Evolutionary conservation across 352 stramenopile species (phyloP).

Genomic region (Globisporangium carolinianum): DNA sequence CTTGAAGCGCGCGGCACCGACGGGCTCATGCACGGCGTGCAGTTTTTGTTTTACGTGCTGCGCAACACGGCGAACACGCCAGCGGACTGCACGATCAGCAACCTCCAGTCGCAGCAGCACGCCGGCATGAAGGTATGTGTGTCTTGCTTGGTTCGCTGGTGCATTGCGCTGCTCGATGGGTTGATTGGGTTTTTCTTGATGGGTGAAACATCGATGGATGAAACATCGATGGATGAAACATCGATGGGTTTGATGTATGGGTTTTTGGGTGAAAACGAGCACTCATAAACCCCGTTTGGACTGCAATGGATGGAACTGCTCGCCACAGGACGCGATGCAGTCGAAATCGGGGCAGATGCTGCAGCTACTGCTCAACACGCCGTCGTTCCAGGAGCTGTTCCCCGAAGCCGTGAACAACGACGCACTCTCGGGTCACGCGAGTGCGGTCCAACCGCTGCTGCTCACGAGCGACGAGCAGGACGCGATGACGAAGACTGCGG

Average conservation of each 20-base stretch:
- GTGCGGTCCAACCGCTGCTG: slow-evolving; percentile 38
- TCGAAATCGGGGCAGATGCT: slow-evolving; percentile 84
- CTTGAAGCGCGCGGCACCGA: slow-evolving; percentile 71
- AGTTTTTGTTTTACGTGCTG: slow-evolving; percentile 85
- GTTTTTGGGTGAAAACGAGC: too few relatives aligned
- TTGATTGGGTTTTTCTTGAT: too few relatives aligned
- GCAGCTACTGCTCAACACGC: slow-evolving; percentile 68
- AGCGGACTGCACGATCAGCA: slow-evolving; percentile 78
- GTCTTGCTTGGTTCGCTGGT: not conserved
- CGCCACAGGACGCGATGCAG: slow-evolving; percentile 58
- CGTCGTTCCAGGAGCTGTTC: slow-evolving; percentile 78
- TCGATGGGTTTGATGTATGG: too few relatives aligned
- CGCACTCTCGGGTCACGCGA: slow-evolving; percentile 23
- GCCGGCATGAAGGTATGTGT: slow-evolving; percentile 53
- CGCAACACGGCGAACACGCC: slow-evolving; percentile 80
- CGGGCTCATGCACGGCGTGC: slow-evolving; percentile 79
- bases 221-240: too few relatives aligned
- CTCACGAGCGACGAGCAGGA: slow-evolving; percentile 69
- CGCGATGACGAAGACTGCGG: slow-evolving; percentile 57
- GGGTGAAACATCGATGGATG: too few relatives aligned
- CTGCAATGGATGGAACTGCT: too few relatives aligned
- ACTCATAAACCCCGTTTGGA: too few relatives aligned
- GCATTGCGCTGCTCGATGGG: too few relatives aligned
- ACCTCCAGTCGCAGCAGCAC: slow-evolving; percentile 75
- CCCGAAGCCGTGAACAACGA: slow-evolving; percentile 30